Conservation (phyloP, 2,329 filamentous ascomycete species). For the Ploettnerulaceae sp. region DNA sequence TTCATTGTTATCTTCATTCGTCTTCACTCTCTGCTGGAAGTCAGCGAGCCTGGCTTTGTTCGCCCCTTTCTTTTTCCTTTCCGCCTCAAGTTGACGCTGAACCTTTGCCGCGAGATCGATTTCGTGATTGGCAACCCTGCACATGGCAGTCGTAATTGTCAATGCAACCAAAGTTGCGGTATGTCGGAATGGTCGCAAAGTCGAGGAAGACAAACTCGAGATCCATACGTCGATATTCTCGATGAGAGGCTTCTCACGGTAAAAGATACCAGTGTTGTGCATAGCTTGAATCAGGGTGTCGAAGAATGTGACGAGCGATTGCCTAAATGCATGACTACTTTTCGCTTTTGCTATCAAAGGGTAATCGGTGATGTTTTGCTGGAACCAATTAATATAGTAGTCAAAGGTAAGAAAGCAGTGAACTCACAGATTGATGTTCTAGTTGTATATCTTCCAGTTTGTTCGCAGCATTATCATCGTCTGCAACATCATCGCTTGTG, state of each 20-base stretch:
- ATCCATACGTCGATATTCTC: slow-evolving; percentile 91
- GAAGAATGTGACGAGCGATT: slow-evolving; percentile 75
- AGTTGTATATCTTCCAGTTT: slow-evolving; percentile 81
- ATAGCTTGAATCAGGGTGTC: slow-evolving; percentile 69
- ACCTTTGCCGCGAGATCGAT: slow-evolving; percentile 69
- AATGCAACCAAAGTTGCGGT: slow-evolving; percentile 84
- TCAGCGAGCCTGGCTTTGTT: slow-evolving; percentile 76
- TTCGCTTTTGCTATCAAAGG: slow-evolving; percentile 81
- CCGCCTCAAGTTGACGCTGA: slow-evolving; percentile 72
- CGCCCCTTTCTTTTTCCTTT: slow-evolving; percentile 65
- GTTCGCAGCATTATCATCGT: slow-evolving; percentile 79
- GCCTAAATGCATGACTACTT: slow-evolving; percentile 71
- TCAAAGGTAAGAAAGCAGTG: background rate
- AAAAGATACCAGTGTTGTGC: slow-evolving; percentile 76
- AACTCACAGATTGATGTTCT: slow-evolving; percentile 70
- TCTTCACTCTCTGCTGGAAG: slow-evolving; percentile 64
- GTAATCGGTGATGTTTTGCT: slow-evolving; percentile 82
- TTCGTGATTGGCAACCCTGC: slow-evolving; percentile 65
- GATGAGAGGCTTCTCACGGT: slow-evolving; percentile 64
- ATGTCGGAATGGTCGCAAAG: slow-evolving; percentile 85
- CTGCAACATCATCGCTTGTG: slow-evolving; percentile 76
- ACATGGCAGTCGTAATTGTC: slow-evolving; percentile 72
- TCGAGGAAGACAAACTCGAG: slow-evolving; percentile 82
- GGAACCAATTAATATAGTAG: background rate
- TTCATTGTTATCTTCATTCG: slow-evolving; percentile 39